Base-by-base conservation (phyloP, 176 grass and related monocot genomes). In the Chrysopogon serrulatus region DNA sequence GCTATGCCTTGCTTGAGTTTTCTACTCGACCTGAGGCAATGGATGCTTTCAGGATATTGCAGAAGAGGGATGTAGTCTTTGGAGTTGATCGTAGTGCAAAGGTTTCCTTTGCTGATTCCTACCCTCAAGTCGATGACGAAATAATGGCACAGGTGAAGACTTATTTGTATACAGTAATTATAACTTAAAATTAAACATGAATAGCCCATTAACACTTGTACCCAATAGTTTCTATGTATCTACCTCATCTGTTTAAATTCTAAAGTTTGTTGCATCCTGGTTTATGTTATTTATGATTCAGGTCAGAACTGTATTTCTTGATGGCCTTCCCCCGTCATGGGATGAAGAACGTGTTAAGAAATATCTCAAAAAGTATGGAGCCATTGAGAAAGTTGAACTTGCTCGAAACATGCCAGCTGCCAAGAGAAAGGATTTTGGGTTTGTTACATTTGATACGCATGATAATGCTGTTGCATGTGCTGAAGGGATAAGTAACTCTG, bases 361-460 rank as follows among this genome's bases (percentile, higher is more conserved):
- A 71, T 98, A 89, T 84, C 91, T 98, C 69, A 95, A 94, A 84
- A 96, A 87, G 82, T 96, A 96, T 78, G 96, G 96, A 59, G 83
- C 65, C 78, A 90, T 98, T 19, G 93, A 98, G 81, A 95, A 95
- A 86, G 42, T 98, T 57, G 91, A 98, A 72, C 93, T 98, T 72
- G 96, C 96, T 70, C 83, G 93, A n/a, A 92, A 98, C 81, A 98
- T 98, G 96, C 91, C 91, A 43, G 85, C 93, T 83, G 93, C 96
- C 10, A 98, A 90, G 73, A 98, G 96, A 92, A 89, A 88, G 65
- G 91, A 98, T 95, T 98, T 98, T 87, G 96, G 93, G 30, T 95
- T 95, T 96, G 91, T 98, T 69, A 98, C 93, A 83, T 98, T 98
- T 87, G 93, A 96, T 77, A 85, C 93, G 0, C 89, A 96, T 74